These are phyloP conservation scores for Boletus insuetus DNA, from an alignment of 768 basidiomycete genomes.

Conservation along the genomic window DNA sequence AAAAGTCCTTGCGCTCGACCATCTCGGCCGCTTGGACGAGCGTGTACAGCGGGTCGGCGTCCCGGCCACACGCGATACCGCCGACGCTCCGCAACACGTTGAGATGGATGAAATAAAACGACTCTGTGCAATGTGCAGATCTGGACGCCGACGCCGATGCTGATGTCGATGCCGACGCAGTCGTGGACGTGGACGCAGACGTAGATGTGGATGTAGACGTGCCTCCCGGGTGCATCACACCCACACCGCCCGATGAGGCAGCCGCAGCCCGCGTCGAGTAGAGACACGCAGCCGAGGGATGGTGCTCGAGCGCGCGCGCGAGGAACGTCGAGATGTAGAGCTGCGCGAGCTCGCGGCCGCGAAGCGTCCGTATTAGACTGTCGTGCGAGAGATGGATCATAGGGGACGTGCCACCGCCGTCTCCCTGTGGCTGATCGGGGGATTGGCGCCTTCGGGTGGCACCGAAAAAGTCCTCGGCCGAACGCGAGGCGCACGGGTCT, in stretches of 20 bases:
- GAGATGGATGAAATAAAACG: conserved; percentile 74
- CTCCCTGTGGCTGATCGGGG: neutral
- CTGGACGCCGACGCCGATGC: neutral
- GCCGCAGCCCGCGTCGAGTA: conserved; percentile 32
- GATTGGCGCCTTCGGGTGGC: neutral
- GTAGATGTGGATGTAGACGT: too few species aligned
- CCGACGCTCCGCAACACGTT: conserved; percentile 69
- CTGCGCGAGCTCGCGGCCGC: conserved; percentile 66
- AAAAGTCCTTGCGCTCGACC: conserved; percentile 68
- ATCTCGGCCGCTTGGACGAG: conserved; percentile 68
- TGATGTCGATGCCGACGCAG: neutral
- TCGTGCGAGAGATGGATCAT: conserved; percentile 36
- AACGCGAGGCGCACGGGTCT: conserved; percentile 14
- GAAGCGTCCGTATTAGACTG: conserved; percentile 45
- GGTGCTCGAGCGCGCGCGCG: conserved; percentile 48
- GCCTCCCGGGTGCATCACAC: too few species aligned
- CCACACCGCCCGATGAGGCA: neutral
- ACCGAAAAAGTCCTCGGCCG: neutral
- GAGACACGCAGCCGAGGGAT: conserved; percentile 50
- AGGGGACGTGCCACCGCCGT: neutral
- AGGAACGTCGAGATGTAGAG: conserved; percentile 62
- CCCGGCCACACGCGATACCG: conserved; percentile 68
- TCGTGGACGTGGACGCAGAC: too few species aligned
- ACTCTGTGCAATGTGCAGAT: conserved; percentile 51
- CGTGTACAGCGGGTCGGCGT: conserved; percentile 72